A percentile compares a stretch with the other conserved stretches of the same genome.
These are phyloP conservation scores for Aschersonia sp. DNA, from an alignment of 2,329 filamentous ascomycete species.

Conservation along the genomic window DNA sequence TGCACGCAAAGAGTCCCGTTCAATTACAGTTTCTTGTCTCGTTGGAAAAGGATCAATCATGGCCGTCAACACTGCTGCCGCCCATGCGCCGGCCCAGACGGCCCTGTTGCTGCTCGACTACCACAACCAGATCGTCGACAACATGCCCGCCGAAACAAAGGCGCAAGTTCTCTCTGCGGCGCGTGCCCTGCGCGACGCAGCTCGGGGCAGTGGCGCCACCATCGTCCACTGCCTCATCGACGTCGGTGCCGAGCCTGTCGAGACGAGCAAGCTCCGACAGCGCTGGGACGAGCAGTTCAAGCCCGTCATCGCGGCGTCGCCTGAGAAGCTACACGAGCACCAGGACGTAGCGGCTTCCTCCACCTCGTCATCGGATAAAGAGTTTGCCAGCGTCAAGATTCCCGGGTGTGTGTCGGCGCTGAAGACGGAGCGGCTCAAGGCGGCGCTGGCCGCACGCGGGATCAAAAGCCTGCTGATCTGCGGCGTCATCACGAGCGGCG, in stretches of 20 bases:
- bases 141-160: slow-evolving; percentile 2
- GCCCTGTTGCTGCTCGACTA: slow-evolving; percentile 6
- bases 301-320: slow-evolving; percentile 1
- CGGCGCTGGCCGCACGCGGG: slow-evolving; percentile 1
- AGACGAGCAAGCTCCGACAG: slow-evolving; percentile 3
- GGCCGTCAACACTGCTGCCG: neutral
- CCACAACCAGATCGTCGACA: slow-evolving; percentile 4
- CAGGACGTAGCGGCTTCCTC: neutral
- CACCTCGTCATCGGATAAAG: neutral
- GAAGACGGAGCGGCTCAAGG: neutral
- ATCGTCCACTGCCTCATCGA: slow-evolving; percentile 6
- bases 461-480: slow-evolving; percentile 4
- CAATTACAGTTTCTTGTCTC: neutral
- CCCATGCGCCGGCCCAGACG: slow-evolving; percentile 4
- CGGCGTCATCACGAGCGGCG: slow-evolving; percentile 5
- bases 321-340: slow-evolving; percentile 1
- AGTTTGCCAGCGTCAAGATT: slow-evolving; percentile 1
- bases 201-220: slow-evolving; percentile 1
- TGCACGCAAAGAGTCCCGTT: too few relatives aligned
- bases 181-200: slow-evolving; percentile 2
- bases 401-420: slow-evolving; percentile 5
- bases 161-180: slow-evolving; percentile 2
- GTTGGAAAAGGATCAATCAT: neutral
- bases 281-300: slow-evolving; percentile 3
- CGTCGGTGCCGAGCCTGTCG: neutral